Conservation (phyloP, 2,329 filamentous ascomycete species). For the Acrocalymma vagum region DNA sequence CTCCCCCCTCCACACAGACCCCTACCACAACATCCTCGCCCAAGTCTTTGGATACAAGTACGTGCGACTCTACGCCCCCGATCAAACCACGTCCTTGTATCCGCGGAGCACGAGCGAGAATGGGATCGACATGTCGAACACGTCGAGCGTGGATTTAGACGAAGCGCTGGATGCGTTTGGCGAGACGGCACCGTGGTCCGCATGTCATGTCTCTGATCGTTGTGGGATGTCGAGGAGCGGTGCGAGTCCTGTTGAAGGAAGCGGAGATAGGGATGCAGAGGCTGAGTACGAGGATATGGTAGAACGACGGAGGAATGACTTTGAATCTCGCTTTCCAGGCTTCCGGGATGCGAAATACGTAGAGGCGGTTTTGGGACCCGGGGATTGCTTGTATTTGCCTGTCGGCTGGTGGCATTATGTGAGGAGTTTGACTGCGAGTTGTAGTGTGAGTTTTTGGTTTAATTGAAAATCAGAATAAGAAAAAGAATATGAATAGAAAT, state of each 20-base stretch:
- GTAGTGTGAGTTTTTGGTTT: conserved; percentile 97
- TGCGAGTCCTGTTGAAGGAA: too few relatives aligned
- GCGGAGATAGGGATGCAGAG: conserved; percentile 44
- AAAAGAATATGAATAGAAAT: too few relatives aligned
- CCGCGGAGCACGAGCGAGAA: conserved; percentile 68
- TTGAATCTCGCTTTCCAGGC: conserved; percentile 53
- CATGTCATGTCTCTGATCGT: conserved; percentile 45
- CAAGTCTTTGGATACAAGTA: conserved; percentile 94
- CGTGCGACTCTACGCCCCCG: conserved; percentile 83
- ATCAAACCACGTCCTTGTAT: conserved; percentile 64
- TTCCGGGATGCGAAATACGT: conserved; percentile 72
- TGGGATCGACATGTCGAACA: conserved; percentile 92
- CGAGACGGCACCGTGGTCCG: background rate
- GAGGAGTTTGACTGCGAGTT: conserved; percentile 81
- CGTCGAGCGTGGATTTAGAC: conserved; percentile 80
- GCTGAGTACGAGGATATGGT: conserved; percentile 33
- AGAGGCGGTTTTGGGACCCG: conserved; percentile 81
- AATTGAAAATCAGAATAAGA: too few relatives aligned
- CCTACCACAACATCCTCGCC: conserved; percentile 89
- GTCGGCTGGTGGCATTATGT: conserved; percentile 99
- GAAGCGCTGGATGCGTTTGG: conserved; percentile 62
- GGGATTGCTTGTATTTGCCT: conserved; percentile 89
- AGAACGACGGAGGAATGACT: conserved; percentile 14
- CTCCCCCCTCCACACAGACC: conserved; percentile 91
- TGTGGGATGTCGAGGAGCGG: conserved; percentile 26